These are phyloP conservation scores for Mucor velutinosus DNA, from an alignment of 371 early-diverging fungal genomes.

Conservation along the genomic window DNA sequence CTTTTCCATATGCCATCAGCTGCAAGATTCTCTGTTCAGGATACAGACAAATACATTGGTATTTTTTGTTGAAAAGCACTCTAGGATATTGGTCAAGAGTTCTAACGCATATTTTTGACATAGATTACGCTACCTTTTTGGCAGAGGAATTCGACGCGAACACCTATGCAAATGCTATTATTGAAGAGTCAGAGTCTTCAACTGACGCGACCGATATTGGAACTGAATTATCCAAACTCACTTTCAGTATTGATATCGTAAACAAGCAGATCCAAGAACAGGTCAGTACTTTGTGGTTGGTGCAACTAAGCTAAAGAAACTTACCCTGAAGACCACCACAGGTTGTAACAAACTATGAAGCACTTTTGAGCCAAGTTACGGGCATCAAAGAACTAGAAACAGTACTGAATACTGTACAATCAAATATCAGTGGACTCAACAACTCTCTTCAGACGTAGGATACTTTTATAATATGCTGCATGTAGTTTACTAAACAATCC, in stretches of 20 bases:
- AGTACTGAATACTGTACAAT: slow-evolving; percentile 56
- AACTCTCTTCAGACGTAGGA: slow-evolving; percentile 60
- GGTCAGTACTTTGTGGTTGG: slow-evolving; percentile 33
- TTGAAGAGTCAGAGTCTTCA: slow-evolving; percentile 45
- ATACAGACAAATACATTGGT: slow-evolving; percentile 28
- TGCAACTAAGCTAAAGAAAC: not conserved
- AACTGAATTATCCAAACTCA: slow-evolving; percentile 69
- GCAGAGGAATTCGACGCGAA: slow-evolving; percentile 65
- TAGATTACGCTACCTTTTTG: slow-evolving; percentile 65
- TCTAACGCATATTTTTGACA: not conserved
- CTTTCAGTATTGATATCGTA: slow-evolving; percentile 75
- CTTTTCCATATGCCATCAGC: not conserved
- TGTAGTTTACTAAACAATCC: not conserved
- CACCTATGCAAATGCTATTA: slow-evolving; percentile 55
- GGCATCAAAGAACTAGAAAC: slow-evolving; percentile 68
- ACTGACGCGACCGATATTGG: slow-evolving; percentile 63
- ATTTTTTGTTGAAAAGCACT: not conserved
- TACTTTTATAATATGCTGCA: not conserved
- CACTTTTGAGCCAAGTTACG: slow-evolving; percentile 69
- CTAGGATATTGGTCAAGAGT: no score
- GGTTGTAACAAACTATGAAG: slow-evolving; percentile 75
- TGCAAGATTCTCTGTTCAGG: slow-evolving; percentile 1
- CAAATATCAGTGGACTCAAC: slow-evolving; percentile 58
- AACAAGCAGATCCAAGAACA: slow-evolving; percentile 80
- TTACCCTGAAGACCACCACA: slow-evolving; percentile 18